Conservation (phyloP, 768 basidiomycete species). For the Pisolithus tinctorius region DNA sequence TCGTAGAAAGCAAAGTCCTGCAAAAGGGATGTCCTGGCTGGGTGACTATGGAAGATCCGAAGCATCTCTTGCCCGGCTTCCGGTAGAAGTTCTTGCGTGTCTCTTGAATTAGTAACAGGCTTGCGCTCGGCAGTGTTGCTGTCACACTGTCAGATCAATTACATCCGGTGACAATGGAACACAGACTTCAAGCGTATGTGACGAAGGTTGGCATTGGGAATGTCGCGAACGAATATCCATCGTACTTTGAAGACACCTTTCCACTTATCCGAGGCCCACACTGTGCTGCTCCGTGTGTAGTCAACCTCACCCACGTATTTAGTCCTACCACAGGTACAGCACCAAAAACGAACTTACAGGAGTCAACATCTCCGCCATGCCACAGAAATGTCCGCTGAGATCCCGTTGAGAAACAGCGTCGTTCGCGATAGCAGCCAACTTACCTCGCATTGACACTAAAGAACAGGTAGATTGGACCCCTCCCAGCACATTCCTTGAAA, state of each 20-base stretch:
- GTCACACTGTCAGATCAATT: constrained; percentile 9
- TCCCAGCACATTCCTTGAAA: constrained; percentile 87
- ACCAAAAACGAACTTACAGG: constrained; percentile 45
- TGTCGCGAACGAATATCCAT: constrained; percentile 97
- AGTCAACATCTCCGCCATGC: constrained; percentile 97
- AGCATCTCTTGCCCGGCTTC: constrained; percentile 98
- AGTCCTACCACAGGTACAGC: background rate
- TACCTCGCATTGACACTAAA: constrained; percentile 94
- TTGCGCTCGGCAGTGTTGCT: constrained; percentile 98
- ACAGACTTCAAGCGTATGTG: constrained; percentile 81
- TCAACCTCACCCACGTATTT: constrained; percentile 52
- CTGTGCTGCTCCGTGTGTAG: constrained; percentile 88
- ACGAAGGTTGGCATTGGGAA: constrained; percentile 81
- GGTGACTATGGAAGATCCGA: constrained; percentile 90
- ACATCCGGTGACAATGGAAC: constrained; percentile 3
- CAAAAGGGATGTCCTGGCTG: constrained; percentile 84
- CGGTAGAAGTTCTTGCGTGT: constrained; percentile 93
- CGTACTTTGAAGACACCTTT: constrained; percentile 98
- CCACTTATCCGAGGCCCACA: constrained; percentile 99
- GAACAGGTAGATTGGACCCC: constrained; percentile 95
- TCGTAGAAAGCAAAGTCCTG: constrained; percentile 94
- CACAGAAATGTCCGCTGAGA: constrained; percentile 89
- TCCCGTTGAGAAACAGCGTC: constrained; percentile 2
- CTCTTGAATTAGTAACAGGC: constrained; percentile 96
- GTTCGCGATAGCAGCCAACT: background rate